Evolutionary conservation across 441 rosid species (phyloP), one percentile per base, ranked within the genome.

Genomic region (Capsella rubella): DNA sequence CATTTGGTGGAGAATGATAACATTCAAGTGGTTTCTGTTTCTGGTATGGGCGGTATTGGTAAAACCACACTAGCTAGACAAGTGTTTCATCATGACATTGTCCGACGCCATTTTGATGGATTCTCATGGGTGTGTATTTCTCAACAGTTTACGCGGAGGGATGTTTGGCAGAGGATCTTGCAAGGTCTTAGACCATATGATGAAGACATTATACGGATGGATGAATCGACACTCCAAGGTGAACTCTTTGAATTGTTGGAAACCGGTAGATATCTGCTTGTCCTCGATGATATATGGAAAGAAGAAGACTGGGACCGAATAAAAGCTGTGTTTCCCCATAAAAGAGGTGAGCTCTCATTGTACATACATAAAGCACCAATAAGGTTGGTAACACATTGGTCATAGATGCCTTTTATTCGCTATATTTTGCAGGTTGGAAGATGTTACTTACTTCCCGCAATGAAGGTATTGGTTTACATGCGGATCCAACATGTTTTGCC

Each of bases 51-150:
- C 13, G 53, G 53, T 49, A 49, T 49, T 49, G 53, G 53, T 18
- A 49, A 49, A 49, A 49, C 53, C 12, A 49, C 53, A 0, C 53
- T 49, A 13, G 53, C 53, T 4, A 49, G 53, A 18, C 53, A 49
- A 49, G 53, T 49, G 18, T 49, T 49, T 49, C 53, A 18, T 49
- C 53, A 49, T 49, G 53, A 49, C 28, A 18, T 49, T 18, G 53
- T 49, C 13, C 28, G 53, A 0, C 53, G 53, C 3, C 53, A 49
- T 49, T 49, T 49, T 49, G 28, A 49, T 49, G 53, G 53, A 49
- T 49, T 49, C 53, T 18, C 53, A 18, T 49, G 53, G 53, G 28
- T 49, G 0, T 49, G 53, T 49, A 13, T 49, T 4, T 49, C 53
- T 2, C 53, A 49, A 49, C 14, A 49, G 53, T 49, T 49, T 18